These are phyloP conservation scores for Daldinia eschscholtzii DNA, from an alignment of 2,329 filamentous ascomycete genomes.

Conservation along the genomic window DNA sequence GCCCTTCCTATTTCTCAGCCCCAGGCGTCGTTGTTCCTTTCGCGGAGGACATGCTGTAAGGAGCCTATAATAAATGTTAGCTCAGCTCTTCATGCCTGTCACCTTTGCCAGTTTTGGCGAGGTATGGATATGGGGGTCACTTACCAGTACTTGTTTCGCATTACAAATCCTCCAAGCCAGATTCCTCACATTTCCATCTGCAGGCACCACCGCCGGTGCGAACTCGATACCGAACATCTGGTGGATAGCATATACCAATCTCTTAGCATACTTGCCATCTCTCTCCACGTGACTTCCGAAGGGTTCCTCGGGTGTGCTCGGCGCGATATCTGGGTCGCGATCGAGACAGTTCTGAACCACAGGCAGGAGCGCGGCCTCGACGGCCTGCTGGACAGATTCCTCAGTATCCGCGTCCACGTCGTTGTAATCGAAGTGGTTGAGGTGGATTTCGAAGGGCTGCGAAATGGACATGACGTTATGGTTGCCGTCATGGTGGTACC, in stretches of 20 bases:
- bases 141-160: constrained; percentile 92
- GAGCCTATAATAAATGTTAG: constrained; percentile 64
- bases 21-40: constrained; percentile 71
- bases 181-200: constrained; percentile 90
- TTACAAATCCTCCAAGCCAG: constrained; percentile 95
- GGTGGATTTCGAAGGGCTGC: constrained; percentile 90
- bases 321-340: constrained; percentile 89
- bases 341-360: constrained; percentile 94
- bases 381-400: constrained; percentile 72
- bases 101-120: neutral
- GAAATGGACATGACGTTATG: constrained; percentile 96
- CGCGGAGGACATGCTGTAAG: constrained; percentile 77
- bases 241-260: constrained; percentile 93
- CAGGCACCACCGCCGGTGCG: constrained; percentile 89
- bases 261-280: constrained; percentile 87
- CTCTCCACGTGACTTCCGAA: constrained; percentile 89
- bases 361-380: constrained; percentile 83
- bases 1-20: constrained; percentile 54
- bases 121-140: constrained; percentile 49
- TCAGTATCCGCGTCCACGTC: constrained; percentile 79
- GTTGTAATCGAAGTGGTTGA: constrained; percentile 82
- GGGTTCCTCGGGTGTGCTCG: constrained; percentile 79
- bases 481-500: constrained; percentile 93
- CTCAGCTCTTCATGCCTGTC: neutral
- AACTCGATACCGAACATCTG: constrained; percentile 99